Evolutionary conservation across 1,284 basidiomycete species (phyloP).

Genomic region (Ceratobasidium theobromae): DNA sequence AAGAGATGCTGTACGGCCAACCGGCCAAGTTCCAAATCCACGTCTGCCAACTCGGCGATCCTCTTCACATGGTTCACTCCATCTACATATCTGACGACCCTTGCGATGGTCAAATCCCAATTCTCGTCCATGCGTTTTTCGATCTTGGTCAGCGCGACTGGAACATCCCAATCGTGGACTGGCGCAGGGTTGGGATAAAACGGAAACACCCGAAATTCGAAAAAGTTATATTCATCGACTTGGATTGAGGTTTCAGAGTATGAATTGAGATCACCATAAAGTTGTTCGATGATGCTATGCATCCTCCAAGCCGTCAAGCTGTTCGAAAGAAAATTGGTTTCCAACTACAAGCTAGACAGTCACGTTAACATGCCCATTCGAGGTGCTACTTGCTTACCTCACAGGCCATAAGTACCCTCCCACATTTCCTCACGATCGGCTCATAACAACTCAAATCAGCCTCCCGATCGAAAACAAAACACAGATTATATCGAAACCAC

Average conservation of each 20-base stretch:
- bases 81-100: slow-evolving; percentile 84
- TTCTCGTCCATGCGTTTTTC: slow-evolving; percentile 80
- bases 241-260: slow-evolving; percentile 93
- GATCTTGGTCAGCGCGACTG: slow-evolving; percentile 85
- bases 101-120: slow-evolving; percentile 95
- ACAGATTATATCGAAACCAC: slow-evolving; percentile 93
- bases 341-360: slow-evolving; percentile 61
- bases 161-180: slow-evolving; percentile 95
- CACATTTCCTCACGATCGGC: slow-evolving; percentile 92
- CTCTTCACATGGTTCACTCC: slow-evolving; percentile 89
- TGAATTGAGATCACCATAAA: slow-evolving; percentile 96
- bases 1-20: slow-evolving; percentile 91
- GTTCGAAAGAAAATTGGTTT: slow-evolving; percentile 84
- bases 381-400: slow-evolving; percentile 63
- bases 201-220: slow-evolving; percentile 94
- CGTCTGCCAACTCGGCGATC: slow-evolving; percentile 91
- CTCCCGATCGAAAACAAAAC: slow-evolving; percentile 90
- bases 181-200: slow-evolving; percentile 92
- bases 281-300: slow-evolving; percentile 88
- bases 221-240: slow-evolving; percentile 86
- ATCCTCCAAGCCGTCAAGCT: slow-evolving; percentile 70
- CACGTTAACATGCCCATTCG: not conserved
- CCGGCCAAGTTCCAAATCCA: slow-evolving; percentile 80
- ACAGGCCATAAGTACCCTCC: slow-evolving; percentile 79
- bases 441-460: slow-evolving; percentile 95